Base-by-base conservation (phyloP, 352 stramenopile genomes). In the Proteromonas lacertae region DNA sequence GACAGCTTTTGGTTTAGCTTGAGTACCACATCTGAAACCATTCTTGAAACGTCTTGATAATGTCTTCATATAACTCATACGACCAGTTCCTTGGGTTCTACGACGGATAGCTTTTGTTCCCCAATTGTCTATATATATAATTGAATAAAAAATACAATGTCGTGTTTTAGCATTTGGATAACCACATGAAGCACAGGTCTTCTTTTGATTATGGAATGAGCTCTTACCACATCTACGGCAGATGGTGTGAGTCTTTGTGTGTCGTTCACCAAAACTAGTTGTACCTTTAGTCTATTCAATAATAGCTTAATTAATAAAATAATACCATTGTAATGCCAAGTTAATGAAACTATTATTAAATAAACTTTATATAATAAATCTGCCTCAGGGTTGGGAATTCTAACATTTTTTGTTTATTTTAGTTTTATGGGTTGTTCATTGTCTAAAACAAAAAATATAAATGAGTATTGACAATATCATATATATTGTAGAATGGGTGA, bases 281-380 rank as follows among this genome's bases (percentile, higher is more conserved):
- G 86, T 97, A 81, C 86, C 86, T 67, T 97, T 97, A 55, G 86
- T 97, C 86, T 96, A 61, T n/a, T n/a, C n/a, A n/a, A n/a, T n/a
- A n/a, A n/a, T n/a, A n/a, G n/a, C n/a, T n/a, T n/a, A n/a, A n/a
- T n/a, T n/a, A n/a, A n/a, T n/a, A n/a, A n/a, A n/a, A n/a, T n/a
- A n/a, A n/a, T n/a, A n/a, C n/a, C n/a, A n/a, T n/a, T n/a, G n/a
- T n/a, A n/a, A n/a, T n/a, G n/a, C n/a, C n/a, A n/a, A n/a, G n/a
- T n/a, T n/a, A n/a, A n/a, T n/a, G n/a, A n/a, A n/a, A n/a, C n/a
- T n/a, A n/a, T n/a, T n/a, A n/a, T n/a, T n/a, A n/a, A n/a, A n/a
- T n/a, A n/a, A n/a, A n/a, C n/a, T n/a, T n/a, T n/a, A n/a, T n/a
- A n/a, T n/a, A n/a, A n/a, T n/a, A n/a, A n/a, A n/a, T n/a, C n/a